Evolutionary conservation across 345 rosid species (phyloP), one percentile per base, ranked within the genome.

Genomic region (Carallia brachiata): DNA sequence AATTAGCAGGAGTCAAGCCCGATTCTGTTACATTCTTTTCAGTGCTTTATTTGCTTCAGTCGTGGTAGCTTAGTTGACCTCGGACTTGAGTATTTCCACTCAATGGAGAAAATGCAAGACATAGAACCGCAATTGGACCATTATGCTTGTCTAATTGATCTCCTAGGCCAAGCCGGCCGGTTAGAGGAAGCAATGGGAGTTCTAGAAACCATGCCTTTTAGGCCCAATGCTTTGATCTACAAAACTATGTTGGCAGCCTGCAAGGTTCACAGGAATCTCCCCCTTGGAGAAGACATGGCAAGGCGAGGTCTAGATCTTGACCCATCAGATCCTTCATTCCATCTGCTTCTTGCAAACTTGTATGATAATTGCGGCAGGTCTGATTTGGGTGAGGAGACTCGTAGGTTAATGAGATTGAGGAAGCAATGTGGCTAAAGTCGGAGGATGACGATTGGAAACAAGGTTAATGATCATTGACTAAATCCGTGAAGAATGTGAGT

Each of bases 251-350:
- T 89, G 53, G 62, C 82, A 44, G 87, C 88, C 61, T 87, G 92
- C 81, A 82, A 75, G 65, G 65, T 74, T 54, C 84, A 86, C 57
- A 74, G 72, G 73, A 84, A 84, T 0, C 84, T 70, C 52, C 72
- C 84, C 63, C 74, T 89, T 3, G 92, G 88, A 18, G 94, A 90
- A 84, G 87, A 87, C 55, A 79, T 84, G 78, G 94, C 92, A 19
- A 82, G 83, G 79, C 72, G 73, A 71, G 97, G 92, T 57, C 81
- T 87, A 18, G 78, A 75, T 63, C 78, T 89, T 53, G 65, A 84
- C 67, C 87, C 90, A 36, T 75, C 3, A 6, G 88, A 89, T 79
- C 80, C 79, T 39, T 75, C 83, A 16, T 87, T 89, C 68, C 78
- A 83, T 56, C 32, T 74, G 36, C 77, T 84, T 65, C 85, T 87